These are phyloP conservation scores for Cerioporus squamosus DNA, from an alignment of 1,284 basidiomycete species.

Conservation along the genomic window DNA sequence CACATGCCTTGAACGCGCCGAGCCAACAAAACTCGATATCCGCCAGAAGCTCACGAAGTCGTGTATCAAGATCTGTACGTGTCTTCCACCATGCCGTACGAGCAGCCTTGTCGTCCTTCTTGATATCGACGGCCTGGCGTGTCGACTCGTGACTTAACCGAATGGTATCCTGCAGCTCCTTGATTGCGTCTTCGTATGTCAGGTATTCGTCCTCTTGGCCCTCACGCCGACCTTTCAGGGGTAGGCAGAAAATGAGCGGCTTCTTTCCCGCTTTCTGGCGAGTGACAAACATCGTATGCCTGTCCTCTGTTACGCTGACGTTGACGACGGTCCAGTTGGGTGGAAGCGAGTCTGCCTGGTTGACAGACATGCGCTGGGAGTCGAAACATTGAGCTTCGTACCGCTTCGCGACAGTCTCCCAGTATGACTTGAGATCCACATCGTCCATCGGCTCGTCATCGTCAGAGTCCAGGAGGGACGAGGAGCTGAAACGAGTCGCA, in stretches of 20 bases:
- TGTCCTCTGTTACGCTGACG: constrained; percentile 83
- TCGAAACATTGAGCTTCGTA: constrained; percentile 55
- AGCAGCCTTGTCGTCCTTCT: constrained; percentile 65
- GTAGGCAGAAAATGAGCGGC: constrained; percentile 87
- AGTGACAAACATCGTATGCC: constrained; percentile 83
- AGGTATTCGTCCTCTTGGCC: constrained; percentile 77
- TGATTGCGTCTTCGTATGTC: constrained; percentile 74
- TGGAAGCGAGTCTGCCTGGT: constrained; percentile 61
- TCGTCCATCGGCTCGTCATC: constrained; percentile 41
- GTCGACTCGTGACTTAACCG: constrained; percentile 78
- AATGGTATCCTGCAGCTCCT: constrained; percentile 83
- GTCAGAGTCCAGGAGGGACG: constrained; percentile 41
- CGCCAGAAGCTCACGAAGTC: constrained; percentile 77
- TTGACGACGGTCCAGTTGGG: constrained; percentile 85
- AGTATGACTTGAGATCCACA: constrained; percentile 54
- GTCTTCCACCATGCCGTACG: constrained; percentile 86
- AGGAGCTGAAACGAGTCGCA: constrained; percentile 16
- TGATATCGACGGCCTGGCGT: constrained; percentile 73
- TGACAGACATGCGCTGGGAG: constrained; percentile 39
- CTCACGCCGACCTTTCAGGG: constrained; percentile 84
- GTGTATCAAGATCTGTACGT: constrained; percentile 74
- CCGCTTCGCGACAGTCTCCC: constrained; percentile 57
- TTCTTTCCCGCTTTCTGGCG: constrained; percentile 69
- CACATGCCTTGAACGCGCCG: constrained; percentile 90
- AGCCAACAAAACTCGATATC: constrained; percentile 97